Evolutionary conservation across 176 grass and related monocot species (phyloP).

Genomic region (Echinochloa phyllopogon): DNA sequence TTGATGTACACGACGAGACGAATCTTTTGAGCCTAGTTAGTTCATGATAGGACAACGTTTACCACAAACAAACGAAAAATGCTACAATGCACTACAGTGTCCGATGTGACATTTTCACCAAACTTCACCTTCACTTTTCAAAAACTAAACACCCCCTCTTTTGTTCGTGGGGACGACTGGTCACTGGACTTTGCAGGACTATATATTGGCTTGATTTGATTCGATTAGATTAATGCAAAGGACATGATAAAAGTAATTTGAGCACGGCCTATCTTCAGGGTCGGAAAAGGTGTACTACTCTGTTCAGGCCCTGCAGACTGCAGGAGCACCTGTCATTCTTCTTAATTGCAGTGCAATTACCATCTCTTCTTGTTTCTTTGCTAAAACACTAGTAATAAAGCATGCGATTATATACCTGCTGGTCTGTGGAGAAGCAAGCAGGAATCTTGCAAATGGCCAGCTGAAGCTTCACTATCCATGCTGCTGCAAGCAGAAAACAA

Average conservation of each 20-base stretch:
- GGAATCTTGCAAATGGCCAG: neutral
- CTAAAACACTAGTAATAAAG: conserved; percentile 5
- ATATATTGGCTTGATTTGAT: no score
- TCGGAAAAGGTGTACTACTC: neutral
- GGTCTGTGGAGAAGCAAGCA: neutral
- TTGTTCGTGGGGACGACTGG: neutral
- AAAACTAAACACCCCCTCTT: no score
- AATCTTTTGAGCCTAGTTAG: no score
- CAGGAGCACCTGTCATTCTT: neutral
- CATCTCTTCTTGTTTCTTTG: neutral
- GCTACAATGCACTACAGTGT: no score
- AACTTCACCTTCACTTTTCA: no score
- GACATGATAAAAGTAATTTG: conserved; percentile 11
- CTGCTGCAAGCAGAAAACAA: neutral
- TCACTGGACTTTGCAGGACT: conserved; percentile 21
- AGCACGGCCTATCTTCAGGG: neutral
- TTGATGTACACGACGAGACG: no score
- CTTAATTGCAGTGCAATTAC: neutral
- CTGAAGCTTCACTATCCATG: conserved; percentile 15
- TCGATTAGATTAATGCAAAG: conserved; percentile 4
- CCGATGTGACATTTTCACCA: no score
- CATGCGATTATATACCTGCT: neutral
- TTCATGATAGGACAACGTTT: no score
- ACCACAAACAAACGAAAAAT: no score
- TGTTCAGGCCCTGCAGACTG: neutral